A percentile compares a stretch with the other conserved stretches of the same genome.
These are phyloP conservation scores for Rhodomyrtus psidioides DNA, from an alignment of 441 rosid species.

Conservation along the genomic window DNA sequence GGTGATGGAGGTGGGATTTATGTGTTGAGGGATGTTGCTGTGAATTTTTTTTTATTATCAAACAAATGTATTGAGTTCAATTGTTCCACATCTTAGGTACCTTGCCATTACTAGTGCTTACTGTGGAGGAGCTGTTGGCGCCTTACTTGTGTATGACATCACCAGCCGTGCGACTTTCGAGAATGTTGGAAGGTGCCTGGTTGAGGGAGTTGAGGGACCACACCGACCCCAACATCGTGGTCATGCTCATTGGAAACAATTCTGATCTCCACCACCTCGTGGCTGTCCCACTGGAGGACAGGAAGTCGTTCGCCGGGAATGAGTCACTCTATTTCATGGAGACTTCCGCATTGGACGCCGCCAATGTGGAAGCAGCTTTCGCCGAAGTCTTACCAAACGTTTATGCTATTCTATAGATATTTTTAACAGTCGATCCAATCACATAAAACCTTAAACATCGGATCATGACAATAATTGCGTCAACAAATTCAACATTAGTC, in stretches of 20 bases:
- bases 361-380: constrained; percentile 26
- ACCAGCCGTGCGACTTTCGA: constrained; percentile 21
- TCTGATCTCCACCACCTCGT: constrained; percentile 32
- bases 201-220: constrained; percentile 24
- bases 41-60: background rate
- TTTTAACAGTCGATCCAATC: too few species aligned
- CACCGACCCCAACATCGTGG: constrained; percentile 26
- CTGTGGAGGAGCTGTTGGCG: constrained; percentile 26
- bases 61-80: background rate
- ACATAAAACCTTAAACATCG: too few species aligned
- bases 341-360: constrained; percentile 24
- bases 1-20: background rate
- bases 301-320: constrained; percentile 18
- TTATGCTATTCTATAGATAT: too few species aligned
- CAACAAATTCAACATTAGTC: too few species aligned
- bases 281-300: constrained; percentile 23
- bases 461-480: too few species aligned
- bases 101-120: constrained; percentile 33
- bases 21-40: background rate
- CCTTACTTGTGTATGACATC: constrained; percentile 23
- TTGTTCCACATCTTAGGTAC: constrained; percentile 7
- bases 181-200: constrained; percentile 27
- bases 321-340: constrained; percentile 32
- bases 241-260: constrained; percentile 30
- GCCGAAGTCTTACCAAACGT: constrained; percentile 20